Conservation (phyloP, 495 filamentous ascomycete genomes). For the Neurospora sp. region DNA sequence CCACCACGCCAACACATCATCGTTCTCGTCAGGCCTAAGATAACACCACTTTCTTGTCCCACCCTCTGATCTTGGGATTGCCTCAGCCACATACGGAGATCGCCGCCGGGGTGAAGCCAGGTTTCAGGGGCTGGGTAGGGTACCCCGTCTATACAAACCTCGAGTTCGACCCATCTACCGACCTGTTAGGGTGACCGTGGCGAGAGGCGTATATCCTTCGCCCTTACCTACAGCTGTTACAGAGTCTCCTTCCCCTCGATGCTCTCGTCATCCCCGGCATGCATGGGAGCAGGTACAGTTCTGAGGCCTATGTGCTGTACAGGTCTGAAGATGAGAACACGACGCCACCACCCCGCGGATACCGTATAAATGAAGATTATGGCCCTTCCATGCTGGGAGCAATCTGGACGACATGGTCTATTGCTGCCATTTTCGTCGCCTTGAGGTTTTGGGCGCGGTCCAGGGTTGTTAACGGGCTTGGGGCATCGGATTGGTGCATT, state of each 20-base stretch:
- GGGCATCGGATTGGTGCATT: constrained; percentile 13
- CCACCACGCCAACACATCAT: background rate
- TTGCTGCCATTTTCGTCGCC: constrained; percentile 14
- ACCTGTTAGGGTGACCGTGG: background rate
- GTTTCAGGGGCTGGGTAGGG: background rate
- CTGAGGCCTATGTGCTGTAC: background rate
- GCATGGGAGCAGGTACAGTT: background rate
- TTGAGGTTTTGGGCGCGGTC: constrained; percentile 15
- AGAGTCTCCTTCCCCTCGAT: background rate
- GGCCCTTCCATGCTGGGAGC: constrained; percentile 9
- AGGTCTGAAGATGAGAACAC: background rate
- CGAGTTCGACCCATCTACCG: background rate
- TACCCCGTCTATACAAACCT: background rate
- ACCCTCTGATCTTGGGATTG: background rate
- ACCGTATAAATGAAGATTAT: background rate
- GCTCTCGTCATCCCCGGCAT: background rate
- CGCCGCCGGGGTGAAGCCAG: background rate
- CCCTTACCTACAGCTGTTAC: background rate
- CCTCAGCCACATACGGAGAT: background rate
- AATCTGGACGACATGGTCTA: constrained; percentile 4
- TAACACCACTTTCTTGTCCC: background rate
- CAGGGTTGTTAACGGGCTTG: constrained; percentile 10
- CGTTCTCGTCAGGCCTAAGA: background rate
- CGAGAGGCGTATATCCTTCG: background rate
- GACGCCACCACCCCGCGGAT: background rate